phyloP scores from a whole-genome alignment of 2,329 filamentous ascomycete genomes.

The Colletotrichum cereale region DNA sequence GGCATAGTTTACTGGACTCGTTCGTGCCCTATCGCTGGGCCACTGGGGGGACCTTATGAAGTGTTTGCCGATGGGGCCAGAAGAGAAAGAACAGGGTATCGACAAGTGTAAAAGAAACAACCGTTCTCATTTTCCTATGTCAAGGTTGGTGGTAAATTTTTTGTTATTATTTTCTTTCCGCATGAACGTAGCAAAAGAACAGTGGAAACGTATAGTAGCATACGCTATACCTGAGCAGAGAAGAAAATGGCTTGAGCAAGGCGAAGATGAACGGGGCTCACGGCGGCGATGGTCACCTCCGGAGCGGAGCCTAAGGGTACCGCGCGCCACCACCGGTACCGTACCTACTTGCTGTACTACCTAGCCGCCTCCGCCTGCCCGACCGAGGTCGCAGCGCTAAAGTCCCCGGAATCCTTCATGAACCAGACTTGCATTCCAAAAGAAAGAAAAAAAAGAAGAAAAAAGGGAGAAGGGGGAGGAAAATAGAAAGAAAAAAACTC shows the following conservation, averaged over 20 bases:
- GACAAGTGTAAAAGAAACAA: background rate
- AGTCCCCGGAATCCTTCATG: too few relatives aligned
- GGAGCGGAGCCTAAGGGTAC: slow-evolving; percentile 1
- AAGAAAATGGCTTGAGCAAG: background rate
- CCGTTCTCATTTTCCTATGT: background rate
- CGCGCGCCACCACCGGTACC: background rate
- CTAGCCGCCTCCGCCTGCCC: background rate
- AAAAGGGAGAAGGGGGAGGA: background rate
- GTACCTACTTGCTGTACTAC: background rate
- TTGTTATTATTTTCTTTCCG: too few relatives aligned
- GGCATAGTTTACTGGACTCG: background rate
- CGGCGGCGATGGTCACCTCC: slow-evolving; percentile 3
- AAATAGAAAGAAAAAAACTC: background rate
- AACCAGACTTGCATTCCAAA: background rate
- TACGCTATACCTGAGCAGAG: background rate
- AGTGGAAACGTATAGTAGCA: background rate
- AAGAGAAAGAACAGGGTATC: background rate
- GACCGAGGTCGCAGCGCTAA: background rate
- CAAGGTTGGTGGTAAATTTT: too few relatives aligned
- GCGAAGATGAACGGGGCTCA: background rate
- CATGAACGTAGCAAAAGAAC: background rate
- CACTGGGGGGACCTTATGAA: background rate
- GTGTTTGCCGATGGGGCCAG: background rate
- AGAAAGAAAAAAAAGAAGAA: background rate
- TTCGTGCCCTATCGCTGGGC: background rate